Evolutionary conservation across 768 basidiomycete species (phyloP).

Genomic region (Trametes maxima): DNA sequence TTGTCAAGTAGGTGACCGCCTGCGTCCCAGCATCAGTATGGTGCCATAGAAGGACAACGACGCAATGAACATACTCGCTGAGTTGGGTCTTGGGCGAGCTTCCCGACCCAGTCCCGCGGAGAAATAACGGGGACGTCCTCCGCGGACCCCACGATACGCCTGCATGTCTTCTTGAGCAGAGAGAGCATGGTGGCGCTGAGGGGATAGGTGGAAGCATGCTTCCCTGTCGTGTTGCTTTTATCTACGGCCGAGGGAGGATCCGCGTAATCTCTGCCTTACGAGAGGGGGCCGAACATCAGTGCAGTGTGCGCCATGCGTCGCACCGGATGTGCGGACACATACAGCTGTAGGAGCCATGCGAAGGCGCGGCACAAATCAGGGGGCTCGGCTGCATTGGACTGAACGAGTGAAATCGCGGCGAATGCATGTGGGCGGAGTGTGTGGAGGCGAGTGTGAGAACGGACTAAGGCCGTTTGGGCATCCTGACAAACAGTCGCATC

Average conservation of each 20-base stretch:
- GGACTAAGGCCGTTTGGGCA: not conserved
- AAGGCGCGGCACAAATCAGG: constrained; percentile 7
- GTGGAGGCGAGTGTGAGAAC: constrained; percentile 14
- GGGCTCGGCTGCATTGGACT: constrained; percentile 1
- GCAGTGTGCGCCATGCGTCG: constrained; percentile 9
- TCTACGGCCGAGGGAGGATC: not conserved
- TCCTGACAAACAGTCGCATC: constrained; percentile 14
- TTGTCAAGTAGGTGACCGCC: constrained; percentile 60
- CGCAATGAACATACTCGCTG: constrained; percentile 21
- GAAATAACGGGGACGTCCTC: constrained; percentile 63
- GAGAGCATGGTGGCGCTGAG: constrained; percentile 25
- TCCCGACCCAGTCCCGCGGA: constrained; percentile 52
- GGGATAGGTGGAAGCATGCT: constrained; percentile 13
- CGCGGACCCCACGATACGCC: constrained; percentile 59
- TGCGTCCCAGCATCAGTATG: constrained; percentile 33
- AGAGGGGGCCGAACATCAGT: constrained; percentile 18
- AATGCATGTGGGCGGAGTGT: constrained; percentile 14
- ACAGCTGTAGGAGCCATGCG: constrained; percentile 1
- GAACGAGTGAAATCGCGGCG: constrained; percentile 19
- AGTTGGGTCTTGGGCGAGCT: constrained; percentile 46
- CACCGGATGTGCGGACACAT: constrained; percentile 4
- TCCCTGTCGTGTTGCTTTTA: constrained; percentile 5
- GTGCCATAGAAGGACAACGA: not conserved
- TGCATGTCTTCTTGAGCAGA: constrained; percentile 49
- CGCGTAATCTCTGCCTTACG: constrained; percentile 14